Evolutionary conservation across 2,329 filamentous ascomycete genomes (phyloP).

Genomic region (Colletotrichum phormii): DNA sequence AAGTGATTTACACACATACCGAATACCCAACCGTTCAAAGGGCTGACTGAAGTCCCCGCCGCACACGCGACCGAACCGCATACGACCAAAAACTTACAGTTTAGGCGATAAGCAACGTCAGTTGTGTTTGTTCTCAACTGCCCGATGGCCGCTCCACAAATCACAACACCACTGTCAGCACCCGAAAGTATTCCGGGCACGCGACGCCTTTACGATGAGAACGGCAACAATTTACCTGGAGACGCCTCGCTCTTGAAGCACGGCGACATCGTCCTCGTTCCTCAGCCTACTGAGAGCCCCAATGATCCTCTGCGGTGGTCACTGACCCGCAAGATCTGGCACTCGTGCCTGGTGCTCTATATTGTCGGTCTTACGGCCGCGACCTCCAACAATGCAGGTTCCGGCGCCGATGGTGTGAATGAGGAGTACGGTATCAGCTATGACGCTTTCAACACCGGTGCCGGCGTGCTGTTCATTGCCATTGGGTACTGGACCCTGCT

Average conservation of each 20-base stretch:
- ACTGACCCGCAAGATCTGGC: constrained; percentile 57
- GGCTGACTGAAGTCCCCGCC: neutral
- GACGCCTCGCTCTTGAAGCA: constrained; percentile 38
- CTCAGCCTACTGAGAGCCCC: constrained; percentile 63
- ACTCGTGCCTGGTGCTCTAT: constrained; percentile 62
- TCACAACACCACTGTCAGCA: neutral
- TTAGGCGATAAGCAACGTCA: neutral
- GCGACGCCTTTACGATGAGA: constrained; percentile 31
- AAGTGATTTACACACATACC: constrained; percentile 2
- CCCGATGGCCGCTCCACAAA: constrained; percentile 30
- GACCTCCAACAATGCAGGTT: constrained; percentile 66
- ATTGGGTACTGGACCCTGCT: constrained; percentile 68
- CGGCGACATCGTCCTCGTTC: constrained; percentile 62
- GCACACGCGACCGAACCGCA: neutral
- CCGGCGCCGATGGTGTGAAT: constrained; percentile 61
- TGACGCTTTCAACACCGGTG: constrained; percentile 65
- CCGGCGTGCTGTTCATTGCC: constrained; percentile 65
- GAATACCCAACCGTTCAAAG: neutral
- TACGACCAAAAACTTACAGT: neutral
- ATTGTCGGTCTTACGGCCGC: constrained; percentile 67
- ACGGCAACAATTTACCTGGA: constrained; percentile 12
- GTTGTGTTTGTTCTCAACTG: neutral
- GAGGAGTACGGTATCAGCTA: constrained; percentile 63
- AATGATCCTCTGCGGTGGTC: constrained; percentile 67
- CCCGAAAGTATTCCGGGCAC: constrained; percentile 32